A percentile compares a stretch with the other conserved stretches of the same genome.
These are phyloP conservation scores for Saccharata proteae DNA, from an alignment of 2,329 filamentous ascomycete species.

Conservation along the genomic window DNA sequence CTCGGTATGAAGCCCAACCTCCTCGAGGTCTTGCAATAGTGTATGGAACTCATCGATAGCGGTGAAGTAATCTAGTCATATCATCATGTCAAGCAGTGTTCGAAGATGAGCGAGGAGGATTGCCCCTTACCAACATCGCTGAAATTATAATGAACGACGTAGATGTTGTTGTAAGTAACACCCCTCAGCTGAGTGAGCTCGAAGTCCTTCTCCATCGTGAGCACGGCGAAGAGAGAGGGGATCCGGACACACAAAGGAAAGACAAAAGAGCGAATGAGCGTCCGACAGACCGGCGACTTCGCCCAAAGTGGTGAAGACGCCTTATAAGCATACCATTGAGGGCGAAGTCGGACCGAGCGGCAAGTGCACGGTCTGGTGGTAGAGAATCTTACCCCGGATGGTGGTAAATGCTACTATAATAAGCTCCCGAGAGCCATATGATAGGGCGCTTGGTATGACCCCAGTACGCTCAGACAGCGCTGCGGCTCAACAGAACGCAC, in stretches of 20 bases:
- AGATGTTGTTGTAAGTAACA: slow-evolving; percentile 17
- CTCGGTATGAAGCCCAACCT: slow-evolving; percentile 20
- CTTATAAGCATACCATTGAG: slow-evolving; percentile 4
- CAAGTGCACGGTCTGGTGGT: slow-evolving; percentile 6
- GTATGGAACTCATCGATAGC: slow-evolving; percentile 15
- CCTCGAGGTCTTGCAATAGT: slow-evolving; percentile 16
- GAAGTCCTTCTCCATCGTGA: background rate
- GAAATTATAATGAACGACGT: slow-evolving; percentile 21
- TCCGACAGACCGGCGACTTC: slow-evolving; percentile 1
- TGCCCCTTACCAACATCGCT: slow-evolving; percentile 15
- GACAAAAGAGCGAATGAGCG: slow-evolving; percentile 1
- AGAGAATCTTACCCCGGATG: no score
- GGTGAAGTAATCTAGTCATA: slow-evolving; percentile 11
- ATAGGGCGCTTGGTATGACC: no score
- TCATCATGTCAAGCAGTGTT: background rate
- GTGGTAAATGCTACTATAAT: no score
- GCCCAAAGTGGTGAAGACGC: background rate
- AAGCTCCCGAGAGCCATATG: no score
- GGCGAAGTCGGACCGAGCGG: slow-evolving; percentile 6
- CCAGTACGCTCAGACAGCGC: no score
- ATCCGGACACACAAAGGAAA: no score
- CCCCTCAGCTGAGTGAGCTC: slow-evolving; percentile 1
- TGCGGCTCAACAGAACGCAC: no score
- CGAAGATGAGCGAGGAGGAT: background rate
- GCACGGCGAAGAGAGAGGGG: background rate